phyloP scores from a whole-genome alignment of 1,139 yeast genomes.

The Magnusiomyces fungicola region DNA sequence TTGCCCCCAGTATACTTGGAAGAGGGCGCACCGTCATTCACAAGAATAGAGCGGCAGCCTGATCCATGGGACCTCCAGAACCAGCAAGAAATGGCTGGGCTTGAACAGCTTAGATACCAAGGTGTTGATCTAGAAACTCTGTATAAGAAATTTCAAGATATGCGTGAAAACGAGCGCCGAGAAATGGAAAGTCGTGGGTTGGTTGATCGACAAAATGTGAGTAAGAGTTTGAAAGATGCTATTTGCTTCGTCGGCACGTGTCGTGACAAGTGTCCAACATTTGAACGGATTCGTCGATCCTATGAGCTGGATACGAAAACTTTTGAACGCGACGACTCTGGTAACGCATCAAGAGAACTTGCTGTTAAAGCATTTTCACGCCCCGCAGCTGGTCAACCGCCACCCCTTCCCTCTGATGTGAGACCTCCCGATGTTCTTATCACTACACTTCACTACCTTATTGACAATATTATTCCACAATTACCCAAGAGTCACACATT shows the following conservation, averaged over 20 bases:
- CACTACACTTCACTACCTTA: slow-evolving; percentile 59
- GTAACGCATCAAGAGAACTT: slow-evolving; percentile 50
- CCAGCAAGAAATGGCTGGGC: slow-evolving; percentile 40
- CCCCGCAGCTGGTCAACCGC: slow-evolving; percentile 98
- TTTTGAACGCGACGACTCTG: slow-evolving; percentile 53
- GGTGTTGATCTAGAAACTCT: slow-evolving; percentile 42
- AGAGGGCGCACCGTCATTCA: slow-evolving; percentile 5
- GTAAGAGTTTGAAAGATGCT: slow-evolving; percentile 80
- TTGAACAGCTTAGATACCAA: slow-evolving; percentile 34
- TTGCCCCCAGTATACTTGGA: slow-evolving; percentile 7
- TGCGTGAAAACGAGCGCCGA: slow-evolving; percentile 70
- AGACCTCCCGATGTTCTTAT: slow-evolving; percentile 78
- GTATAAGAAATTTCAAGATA: slow-evolving; percentile 52
- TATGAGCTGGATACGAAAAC: slow-evolving; percentile 81
- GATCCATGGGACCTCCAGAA: slow-evolving; percentile 50
- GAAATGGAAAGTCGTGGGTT: slow-evolving; percentile 77
- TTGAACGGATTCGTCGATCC: slow-evolving; percentile 83
- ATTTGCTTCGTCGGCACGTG: slow-evolving; percentile 84
- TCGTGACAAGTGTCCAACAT: slow-evolving; percentile 88
- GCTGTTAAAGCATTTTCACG: slow-evolving; percentile 93
- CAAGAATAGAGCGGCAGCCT: slow-evolving; percentile 9
- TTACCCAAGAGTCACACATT: slow-evolving; percentile 86
- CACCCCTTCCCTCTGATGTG: slow-evolving; percentile 95
- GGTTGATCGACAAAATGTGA: slow-evolving; percentile 81
- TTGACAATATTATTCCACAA: slow-evolving; percentile 52